Base-by-base conservation (phyloP, 176 grass and related monocot species). In the Bonia amplexicaulis region DNA sequence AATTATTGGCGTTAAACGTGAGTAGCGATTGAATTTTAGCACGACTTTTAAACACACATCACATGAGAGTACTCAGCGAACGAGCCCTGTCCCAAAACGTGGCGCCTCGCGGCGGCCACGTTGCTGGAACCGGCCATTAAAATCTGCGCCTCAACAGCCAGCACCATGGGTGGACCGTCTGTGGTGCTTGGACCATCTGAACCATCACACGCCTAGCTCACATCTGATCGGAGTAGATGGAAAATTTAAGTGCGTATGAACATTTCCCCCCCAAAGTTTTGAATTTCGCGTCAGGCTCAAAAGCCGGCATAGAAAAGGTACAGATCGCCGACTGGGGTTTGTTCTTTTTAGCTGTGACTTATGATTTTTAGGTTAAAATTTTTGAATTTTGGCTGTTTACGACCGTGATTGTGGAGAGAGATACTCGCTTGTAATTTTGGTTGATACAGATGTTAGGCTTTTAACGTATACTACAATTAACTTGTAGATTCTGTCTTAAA, bases 1-100 rank as follows among this genome's bases (percentile, higher is more conserved):
- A 57, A 69, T 77, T 70, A 88, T 88, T 88, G 86, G 29, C 2
- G 42, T 15, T 26, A 87, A 77, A 58, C 58, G 81, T 45, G 60
- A 57, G 48, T 4, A 39, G 76, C 76, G 71, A 82, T 82, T 76
- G 85, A 20, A 76, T 48, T 82, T 82, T 76, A 88, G 62, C 61
- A 6, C n/a, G 54, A 59, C 22, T 70, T 74, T 70, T 74, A 80
- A 80, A 25, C 40, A 7, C 6, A 12, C 44, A 53, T 84, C 53
- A 76, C 29, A 66, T 25, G 11, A 12, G 2, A n/a, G 54, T 41
- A 17, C 26, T 71, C 40, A 4, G 20, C 37, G 39, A 69, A 33
- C 46, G 19, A 16, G 16, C 35, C 9, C 14, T 29, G 23, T 12
- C 63, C 25, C 26, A 19, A 44, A 25, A 54, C 58, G 68, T 66